A percentile compares a stretch with the other conserved stretches of the same genome.
Evolutionary conservation across 1,284 basidiomycete species (phyloP).

Genomic region (Leccinum subatratum): DNA sequence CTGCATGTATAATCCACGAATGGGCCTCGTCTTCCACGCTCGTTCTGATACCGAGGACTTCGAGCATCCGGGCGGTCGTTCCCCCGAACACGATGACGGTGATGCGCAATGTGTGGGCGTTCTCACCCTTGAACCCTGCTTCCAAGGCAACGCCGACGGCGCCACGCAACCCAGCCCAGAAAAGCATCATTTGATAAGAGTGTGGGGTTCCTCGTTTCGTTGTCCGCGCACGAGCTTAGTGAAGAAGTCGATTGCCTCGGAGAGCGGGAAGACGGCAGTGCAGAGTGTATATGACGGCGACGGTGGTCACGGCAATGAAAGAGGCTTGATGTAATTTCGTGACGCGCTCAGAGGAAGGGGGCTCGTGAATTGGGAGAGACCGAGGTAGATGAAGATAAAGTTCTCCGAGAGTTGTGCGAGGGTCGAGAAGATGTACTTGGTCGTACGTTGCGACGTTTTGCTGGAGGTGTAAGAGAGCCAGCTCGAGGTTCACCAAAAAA

Average conservation of each 20-base stretch:
- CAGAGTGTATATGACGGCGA: conserved; percentile 94
- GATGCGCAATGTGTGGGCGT: conserved; percentile 85
- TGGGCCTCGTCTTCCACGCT: conserved; percentile 88
- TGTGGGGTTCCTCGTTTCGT: conserved; percentile 86
- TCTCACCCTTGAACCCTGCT: conserved; percentile 89
- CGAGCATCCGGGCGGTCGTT: conserved; percentile 94
- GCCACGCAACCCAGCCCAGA: conserved; percentile 96
- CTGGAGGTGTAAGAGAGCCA: too few relatives aligned
- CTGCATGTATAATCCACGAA: too few relatives aligned
- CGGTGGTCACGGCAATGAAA: conserved; percentile 91
- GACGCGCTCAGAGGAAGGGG: conserved; percentile 67
- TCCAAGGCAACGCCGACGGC: conserved; percentile 97
- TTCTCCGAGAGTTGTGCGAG: conserved; percentile 95
- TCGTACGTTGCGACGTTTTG: conserved; percentile 63
- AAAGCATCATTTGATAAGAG: conserved; percentile 97
- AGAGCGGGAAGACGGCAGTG: conserved; percentile 95
- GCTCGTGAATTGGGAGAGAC: conserved; percentile 89
- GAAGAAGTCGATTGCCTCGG: conserved; percentile 91
- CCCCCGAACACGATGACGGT: conserved; percentile 96
- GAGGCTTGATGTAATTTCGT: conserved; percentile 88
- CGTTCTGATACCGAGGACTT: conserved; percentile 92
- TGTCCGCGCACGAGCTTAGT: conserved; percentile 79
- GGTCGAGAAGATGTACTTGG: conserved; percentile 92
- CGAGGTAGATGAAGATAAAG: conserved; percentile 99
- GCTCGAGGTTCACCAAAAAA: too few relatives aligned